A percentile compares a stretch with the other conserved stretches of the same genome.
Conservation (phyloP, 495 filamentous ascomycete genomes). For the Trichoderma parareesei region DNA sequence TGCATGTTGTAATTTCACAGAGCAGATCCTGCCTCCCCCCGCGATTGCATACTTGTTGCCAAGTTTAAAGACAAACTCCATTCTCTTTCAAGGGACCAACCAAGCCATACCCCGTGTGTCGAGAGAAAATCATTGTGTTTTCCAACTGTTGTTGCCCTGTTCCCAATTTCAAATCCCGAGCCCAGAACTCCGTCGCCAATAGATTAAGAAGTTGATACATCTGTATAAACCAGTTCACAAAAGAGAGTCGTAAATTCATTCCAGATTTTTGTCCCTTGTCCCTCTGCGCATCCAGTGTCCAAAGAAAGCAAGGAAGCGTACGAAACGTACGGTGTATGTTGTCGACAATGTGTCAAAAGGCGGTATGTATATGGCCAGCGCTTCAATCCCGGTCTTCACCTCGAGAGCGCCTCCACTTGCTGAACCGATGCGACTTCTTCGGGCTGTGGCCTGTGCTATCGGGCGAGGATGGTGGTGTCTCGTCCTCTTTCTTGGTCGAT, state of each 20-base stretch:
- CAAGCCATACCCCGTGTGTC: neutral
- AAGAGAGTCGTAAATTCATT: conserved; percentile 4
- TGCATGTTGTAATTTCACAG: neutral
- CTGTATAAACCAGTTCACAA: neutral
- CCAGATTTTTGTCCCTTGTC: neutral
- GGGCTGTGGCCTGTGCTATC: neutral
- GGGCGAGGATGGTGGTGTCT: conserved; percentile 5
- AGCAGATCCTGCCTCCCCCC: neutral
- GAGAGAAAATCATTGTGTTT: neutral
- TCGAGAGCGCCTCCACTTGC: conserved; percentile 1
- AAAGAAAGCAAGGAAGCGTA: neutral
- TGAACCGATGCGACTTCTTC: neutral
- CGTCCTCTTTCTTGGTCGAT: neutral
- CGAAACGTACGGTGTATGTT: neutral
- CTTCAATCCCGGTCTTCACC: neutral
- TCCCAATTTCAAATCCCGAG: neutral
- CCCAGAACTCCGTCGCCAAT: conserved; percentile 4
- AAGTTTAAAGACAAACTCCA: neutral
- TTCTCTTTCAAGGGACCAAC: neutral
- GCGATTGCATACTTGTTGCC: neutral
- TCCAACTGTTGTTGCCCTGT: neutral
- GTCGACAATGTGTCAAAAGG: too few relatives aligned
- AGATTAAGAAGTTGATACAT: neutral
- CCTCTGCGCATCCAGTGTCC: neutral
- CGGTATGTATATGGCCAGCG: neutral